Conservation (phyloP, 129 eudicot species). For the Cynara cardunculus region DNA sequence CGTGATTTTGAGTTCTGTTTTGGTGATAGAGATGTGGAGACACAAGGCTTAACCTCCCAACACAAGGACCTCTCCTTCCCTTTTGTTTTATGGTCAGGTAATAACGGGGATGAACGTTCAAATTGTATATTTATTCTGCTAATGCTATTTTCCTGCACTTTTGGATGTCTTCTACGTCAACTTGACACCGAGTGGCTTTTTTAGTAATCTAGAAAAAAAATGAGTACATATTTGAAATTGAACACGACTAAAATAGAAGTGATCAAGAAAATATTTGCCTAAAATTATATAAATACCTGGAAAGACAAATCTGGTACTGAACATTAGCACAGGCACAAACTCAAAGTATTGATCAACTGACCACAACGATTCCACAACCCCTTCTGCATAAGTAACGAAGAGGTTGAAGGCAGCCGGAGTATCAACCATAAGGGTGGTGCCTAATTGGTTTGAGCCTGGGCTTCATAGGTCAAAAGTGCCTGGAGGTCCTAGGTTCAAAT, state of each 20-base stretch:
- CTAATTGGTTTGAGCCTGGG: no score
- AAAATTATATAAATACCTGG: conserved; percentile 54
- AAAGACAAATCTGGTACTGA: conserved; percentile 97
- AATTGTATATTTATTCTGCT: conserved; percentile 13
- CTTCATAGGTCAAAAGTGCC: no score
- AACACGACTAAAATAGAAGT: background rate
- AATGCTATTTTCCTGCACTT: background rate
- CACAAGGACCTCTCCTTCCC: background rate
- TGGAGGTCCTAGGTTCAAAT: no score
- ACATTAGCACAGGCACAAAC: conserved; percentile 93
- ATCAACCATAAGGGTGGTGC: no score
- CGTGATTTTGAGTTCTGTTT: conserved; percentile 23
- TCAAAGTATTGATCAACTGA: conserved; percentile 98
- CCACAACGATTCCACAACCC: conserved; percentile 96
- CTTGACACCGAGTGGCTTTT: background rate
- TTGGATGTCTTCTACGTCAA: background rate
- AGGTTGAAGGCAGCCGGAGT: conserved; percentile 96
- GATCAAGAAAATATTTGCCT: background rate
- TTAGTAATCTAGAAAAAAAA: no score
- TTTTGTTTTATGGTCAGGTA: conserved; percentile 17
- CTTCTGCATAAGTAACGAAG: conserved; percentile 93
- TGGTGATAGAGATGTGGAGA: conserved; percentile 33
- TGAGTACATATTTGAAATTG: no score
- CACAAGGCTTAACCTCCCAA: conserved; percentile 6
- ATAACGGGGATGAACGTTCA: conserved; percentile 26